Evolutionary conservation across 2,329 filamentous ascomycete species (phyloP).

Genomic region (Neoascochyta sp.): DNA sequence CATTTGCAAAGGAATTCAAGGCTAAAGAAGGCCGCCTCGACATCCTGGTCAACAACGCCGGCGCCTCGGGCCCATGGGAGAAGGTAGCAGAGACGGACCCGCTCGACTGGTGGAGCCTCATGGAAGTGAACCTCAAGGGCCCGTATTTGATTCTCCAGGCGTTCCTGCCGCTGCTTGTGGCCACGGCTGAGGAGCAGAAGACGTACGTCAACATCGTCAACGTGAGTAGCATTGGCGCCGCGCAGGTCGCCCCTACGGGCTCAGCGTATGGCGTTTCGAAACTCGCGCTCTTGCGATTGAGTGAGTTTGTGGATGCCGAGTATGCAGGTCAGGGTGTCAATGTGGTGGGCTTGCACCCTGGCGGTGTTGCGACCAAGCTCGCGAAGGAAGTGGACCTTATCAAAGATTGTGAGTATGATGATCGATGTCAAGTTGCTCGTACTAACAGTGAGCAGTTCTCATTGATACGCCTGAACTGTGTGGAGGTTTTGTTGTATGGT

Average conservation of each 20-base stretch:
- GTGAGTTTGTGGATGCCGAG: slow-evolving; percentile 49
- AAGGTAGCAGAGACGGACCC: slow-evolving; percentile 37
- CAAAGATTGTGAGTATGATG: slow-evolving; percentile 1
- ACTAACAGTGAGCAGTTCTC: slow-evolving; percentile 3
- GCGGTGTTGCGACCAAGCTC: slow-evolving; percentile 22
- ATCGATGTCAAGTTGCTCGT: not conserved
- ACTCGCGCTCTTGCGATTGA: slow-evolving; percentile 49
- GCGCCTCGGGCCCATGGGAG: slow-evolving; percentile 29
- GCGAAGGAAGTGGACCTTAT: slow-evolving; percentile 3
- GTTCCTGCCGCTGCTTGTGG: slow-evolving; percentile 44
- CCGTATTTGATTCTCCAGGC: slow-evolving; percentile 46
- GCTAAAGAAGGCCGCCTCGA: slow-evolving; percentile 36
- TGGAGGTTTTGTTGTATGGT: slow-evolving; percentile 19
- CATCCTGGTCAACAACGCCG: slow-evolving; percentile 50
- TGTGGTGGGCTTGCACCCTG: slow-evolving; percentile 26
- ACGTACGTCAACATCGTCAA: slow-evolving; percentile 41
- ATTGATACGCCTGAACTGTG: slow-evolving; percentile 9
- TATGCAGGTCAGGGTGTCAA: slow-evolving; percentile 22
- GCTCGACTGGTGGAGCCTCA: slow-evolving; percentile 42
- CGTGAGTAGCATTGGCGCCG: slow-evolving; percentile 46
- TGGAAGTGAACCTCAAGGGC: slow-evolving; percentile 50
- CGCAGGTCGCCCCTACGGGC: slow-evolving; percentile 1
- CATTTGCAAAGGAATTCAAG: slow-evolving; percentile 33
- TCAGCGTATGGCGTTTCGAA: slow-evolving; percentile 49
- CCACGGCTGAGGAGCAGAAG: slow-evolving; percentile 34